Evolutionary conservation across 192 early-diverging fungal genomes (phyloP), one percentile per base, ranked within the genome.

Genomic region (Martensiomyces pterosporus): DNA sequence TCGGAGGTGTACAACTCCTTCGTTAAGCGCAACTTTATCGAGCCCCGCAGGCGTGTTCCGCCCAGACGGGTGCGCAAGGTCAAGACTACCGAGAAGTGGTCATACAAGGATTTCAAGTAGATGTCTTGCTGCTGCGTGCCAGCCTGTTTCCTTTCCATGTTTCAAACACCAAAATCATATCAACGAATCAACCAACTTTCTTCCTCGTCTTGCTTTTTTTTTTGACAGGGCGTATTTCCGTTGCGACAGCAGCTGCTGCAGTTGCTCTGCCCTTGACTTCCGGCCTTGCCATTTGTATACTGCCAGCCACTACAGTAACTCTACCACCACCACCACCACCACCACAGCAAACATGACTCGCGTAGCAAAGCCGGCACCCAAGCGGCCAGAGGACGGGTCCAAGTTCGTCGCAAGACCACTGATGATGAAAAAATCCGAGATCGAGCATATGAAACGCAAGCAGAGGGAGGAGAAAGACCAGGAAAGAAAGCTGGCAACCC

Each of bases 311-410:
- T n/a, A n/a, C n/a, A n/a, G n/a, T n/a, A n/a, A n/a, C n/a, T n/a
- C n/a, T n/a, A n/a, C n/a, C n/a, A n/a, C n/a, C n/a, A n/a, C n/a
- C n/a, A n/a, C n/a, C n/a, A n/a, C n/a, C n/a, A n/a, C n/a, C n/a
- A n/a, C n/a, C n/a, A n/a, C n/a, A n/a, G n/a, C n/a, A n/a, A n/a
- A n/a, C n/a, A n/a, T 85, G 82, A 80, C 80, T 8, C 67, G 82
- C 15, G 49, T 79, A 15, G 80, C 82, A 26, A 80, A 79, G 58
- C 57, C 66, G 21, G 68, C 67, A 17, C 75, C 79, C 18, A 80
- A 78, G 53, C 59, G 61, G 49, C 79, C 80, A 27, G 64, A 67
- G 12, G 67, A 70, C 24, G 77, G 75, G 4, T 59, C 75, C 3
- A 48, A 53, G 37, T 80, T 81, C 64, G 45, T 51, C 24, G 34